Percentiles rank a stretch among this genome's conserved stretches.
Evolutionary conservation across 352 stramenopile species (phyloP).

Genomic region (Globisporangium paroecandrum): DNA sequence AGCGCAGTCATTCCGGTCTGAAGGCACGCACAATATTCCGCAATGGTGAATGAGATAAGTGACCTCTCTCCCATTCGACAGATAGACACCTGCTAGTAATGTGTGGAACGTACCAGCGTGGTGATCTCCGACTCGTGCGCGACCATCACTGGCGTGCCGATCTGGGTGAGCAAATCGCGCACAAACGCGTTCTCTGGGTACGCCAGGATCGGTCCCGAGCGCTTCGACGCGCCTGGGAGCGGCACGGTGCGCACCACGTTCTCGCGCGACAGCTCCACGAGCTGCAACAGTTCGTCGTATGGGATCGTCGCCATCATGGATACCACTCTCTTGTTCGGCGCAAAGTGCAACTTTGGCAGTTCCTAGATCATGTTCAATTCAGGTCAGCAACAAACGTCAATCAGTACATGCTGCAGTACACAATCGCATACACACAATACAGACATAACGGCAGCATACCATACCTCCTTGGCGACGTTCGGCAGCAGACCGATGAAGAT

Average conservation of each 20-base stretch:
- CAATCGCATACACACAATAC: not conserved
- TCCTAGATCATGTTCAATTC: constrained; percentile 26
- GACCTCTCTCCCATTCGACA: not conserved
- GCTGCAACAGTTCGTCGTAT: constrained; percentile 74
- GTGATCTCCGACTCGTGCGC: constrained; percentile 75
- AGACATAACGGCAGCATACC: not conserved
- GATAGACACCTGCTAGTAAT: not conserved
- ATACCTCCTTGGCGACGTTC: constrained; percentile 50
- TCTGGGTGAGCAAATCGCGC: constrained; percentile 67
- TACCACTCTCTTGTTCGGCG: constrained; percentile 57
- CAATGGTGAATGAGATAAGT: not conserved
- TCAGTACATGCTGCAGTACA: constrained; percentile 3
- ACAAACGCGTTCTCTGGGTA: constrained; percentile 69
- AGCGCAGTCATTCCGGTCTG: constrained; percentile 82
- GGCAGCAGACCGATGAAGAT: constrained; percentile 81
- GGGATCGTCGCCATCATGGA: constrained; percentile 90
- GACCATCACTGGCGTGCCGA: constrained; percentile 85
- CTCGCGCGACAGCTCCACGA: constrained; percentile 63
- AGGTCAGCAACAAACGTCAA: not conserved
- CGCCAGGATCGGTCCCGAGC: constrained; percentile 73
- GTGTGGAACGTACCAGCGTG: constrained; percentile 42
- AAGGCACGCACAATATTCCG: not conserved
- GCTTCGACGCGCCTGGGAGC: constrained; percentile 69
- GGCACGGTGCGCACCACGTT: constrained; percentile 80
- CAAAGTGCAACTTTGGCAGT: constrained; percentile 69